Percentiles rank a stretch among this genome's conserved stretches.
phyloP scores from a whole-genome alignment of 176 grass and related monocot genomes.

The Chloris gayana region DNA sequence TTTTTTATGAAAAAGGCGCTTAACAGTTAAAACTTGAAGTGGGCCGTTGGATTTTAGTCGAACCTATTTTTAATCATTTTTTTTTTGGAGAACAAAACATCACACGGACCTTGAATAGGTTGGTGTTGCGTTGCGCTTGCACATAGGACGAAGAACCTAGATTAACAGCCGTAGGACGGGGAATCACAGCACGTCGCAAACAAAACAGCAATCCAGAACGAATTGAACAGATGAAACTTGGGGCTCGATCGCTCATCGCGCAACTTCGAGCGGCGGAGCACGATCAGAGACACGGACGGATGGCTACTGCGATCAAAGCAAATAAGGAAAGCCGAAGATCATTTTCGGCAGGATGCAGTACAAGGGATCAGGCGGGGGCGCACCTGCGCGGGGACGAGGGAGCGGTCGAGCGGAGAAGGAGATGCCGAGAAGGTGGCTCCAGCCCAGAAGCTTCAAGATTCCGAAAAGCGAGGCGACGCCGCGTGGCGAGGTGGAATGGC shows the following conservation, averaged over 20 bases:
- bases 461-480: constrained; percentile 16
- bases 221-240: not conserved
- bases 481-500: not conserved
- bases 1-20: not conserved
- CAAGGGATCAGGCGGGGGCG: not conserved
- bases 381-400: not conserved
- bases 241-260: not conserved
- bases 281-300: not conserved
- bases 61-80: too few species aligned
- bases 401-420: too few species aligned
- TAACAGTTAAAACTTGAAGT: not conserved
- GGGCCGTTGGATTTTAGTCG: not conserved
- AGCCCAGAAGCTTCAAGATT: constrained; percentile 46
- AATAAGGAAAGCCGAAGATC: not conserved
- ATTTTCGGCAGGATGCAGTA: not conserved
- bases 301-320: not conserved
- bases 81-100: not conserved
- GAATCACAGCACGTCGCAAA: not conserved
- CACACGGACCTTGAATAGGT: not conserved
- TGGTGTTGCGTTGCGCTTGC: not conserved
- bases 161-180: not conserved
- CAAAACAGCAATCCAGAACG: not conserved
- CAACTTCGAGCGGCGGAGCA: not conserved
- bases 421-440: not conserved
- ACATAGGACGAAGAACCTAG: not conserved